Percentiles rank a stretch among this genome's conserved stretches.
Conservation (phyloP, 1,139 yeast genomes). For the Arxiozyma slooffiae region DNA sequence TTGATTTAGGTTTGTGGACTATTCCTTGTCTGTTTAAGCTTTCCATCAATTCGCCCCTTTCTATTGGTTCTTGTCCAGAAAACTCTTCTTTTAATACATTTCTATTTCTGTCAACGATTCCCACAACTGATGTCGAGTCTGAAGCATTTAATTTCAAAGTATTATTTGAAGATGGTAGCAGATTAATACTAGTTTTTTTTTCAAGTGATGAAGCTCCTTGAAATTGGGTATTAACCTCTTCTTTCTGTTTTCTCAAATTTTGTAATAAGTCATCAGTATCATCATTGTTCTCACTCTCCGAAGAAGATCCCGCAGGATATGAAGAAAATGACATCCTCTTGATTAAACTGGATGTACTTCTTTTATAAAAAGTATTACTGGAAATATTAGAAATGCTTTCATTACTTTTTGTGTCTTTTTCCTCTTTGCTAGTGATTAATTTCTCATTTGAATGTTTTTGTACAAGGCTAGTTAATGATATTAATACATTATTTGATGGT, state of each 20-base stretch:
- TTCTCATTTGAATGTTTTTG: slow-evolving; percentile 9
- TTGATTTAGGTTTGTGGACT: no score
- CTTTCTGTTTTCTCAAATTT: neutral
- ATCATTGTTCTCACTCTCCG: slow-evolving; percentile 1
- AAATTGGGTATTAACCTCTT: neutral
- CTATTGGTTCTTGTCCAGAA: no score
- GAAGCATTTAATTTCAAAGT: no score
- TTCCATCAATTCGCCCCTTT: no score
- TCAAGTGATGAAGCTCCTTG: neutral
- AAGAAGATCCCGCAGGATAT: slow-evolving; percentile 4
- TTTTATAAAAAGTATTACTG: neutral
- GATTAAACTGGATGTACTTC: neutral
- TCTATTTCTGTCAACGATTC: neutral
- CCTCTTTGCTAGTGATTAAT: slow-evolving; percentile 7
- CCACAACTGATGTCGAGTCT: neutral
- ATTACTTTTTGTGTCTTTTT: neutral
- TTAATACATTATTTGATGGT: slow-evolving; percentile 26
- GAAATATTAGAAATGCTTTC: neutral
- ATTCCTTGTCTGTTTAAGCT: no score
- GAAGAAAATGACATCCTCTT: slow-evolving; percentile 1
- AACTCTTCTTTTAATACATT: no score
- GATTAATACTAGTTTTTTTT: no score
- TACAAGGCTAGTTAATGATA: slow-evolving; percentile 13
- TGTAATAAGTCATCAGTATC: slow-evolving; percentile 6
- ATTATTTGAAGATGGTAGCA: neutral